Conservation (phyloP, 208 protist genomes). For the Tritrichomonas foetus region DNA sequence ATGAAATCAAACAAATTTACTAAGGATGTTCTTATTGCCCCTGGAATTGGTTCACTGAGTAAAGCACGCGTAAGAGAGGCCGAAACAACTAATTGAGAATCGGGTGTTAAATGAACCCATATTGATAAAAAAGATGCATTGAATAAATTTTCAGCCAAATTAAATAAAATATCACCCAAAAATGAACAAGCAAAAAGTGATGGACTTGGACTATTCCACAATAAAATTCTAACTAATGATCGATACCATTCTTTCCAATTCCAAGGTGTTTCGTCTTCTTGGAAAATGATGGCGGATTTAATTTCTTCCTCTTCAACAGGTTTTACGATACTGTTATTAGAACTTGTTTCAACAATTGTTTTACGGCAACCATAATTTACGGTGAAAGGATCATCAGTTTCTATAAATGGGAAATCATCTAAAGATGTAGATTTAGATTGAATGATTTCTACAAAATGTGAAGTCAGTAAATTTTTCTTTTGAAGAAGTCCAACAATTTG, state of each 20-base stretch:
- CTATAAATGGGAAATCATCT: not conserved
- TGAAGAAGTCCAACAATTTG: not conserved
- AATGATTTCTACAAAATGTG: not conserved
- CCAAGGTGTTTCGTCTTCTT: not conserved
- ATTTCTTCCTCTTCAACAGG: not conserved
- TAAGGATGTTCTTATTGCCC: not conserved
- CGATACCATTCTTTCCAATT: constrained; percentile 16
- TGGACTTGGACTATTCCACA: not conserved
- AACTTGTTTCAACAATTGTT: not conserved
- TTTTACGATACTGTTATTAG: not conserved
- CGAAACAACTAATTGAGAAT: not conserved
- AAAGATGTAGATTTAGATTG: no score
- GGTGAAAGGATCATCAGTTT: not conserved
- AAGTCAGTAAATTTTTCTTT: not conserved
- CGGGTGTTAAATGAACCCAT: not conserved
- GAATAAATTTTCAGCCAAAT: not conserved
- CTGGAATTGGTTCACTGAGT: not conserved
- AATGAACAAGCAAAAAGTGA: not conserved
- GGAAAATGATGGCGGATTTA: not conserved
- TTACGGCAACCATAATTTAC: not conserved
- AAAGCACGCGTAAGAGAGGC: not conserved
- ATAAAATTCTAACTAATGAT: not conserved
- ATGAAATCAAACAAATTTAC: constrained; percentile 3
- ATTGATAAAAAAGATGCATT: not conserved
- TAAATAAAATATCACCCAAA: not conserved